A percentile compares a stretch with the other conserved stretches of the same genome.
phyloP scores from a whole-genome alignment of 139 green algal species.

The Diplosphaera chodatii region DNA sequence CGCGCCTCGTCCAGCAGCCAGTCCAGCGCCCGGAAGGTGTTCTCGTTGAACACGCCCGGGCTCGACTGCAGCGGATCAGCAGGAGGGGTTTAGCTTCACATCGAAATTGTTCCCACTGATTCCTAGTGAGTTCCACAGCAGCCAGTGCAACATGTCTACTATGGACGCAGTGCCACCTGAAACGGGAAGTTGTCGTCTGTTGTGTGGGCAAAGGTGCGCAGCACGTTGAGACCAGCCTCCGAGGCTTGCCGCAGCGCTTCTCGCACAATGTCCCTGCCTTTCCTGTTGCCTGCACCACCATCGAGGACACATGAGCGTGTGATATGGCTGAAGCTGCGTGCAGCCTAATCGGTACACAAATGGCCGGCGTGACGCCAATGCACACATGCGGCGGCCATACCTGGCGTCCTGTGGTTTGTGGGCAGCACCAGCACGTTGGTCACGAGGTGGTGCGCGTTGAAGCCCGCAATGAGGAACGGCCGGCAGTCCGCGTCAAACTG shows the following conservation, averaged over 20 bases:
- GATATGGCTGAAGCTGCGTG: no score
- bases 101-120: no score
- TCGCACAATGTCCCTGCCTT: slow-evolving; percentile 20
- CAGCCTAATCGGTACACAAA: no score
- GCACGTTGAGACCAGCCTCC: slow-evolving; percentile 38
- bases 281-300: slow-evolving; percentile 16
- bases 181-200: slow-evolving; percentile 45
- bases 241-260: slow-evolving; percentile 27
- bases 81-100: no score
- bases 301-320: no score
- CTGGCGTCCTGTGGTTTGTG: slow-evolving; percentile 14
- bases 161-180: no score
- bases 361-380: no score
- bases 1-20: slow-evolving; percentile 47
- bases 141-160: no score
- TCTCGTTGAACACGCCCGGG: slow-evolving; percentile 50
- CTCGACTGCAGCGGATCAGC: slow-evolving; percentile 24
- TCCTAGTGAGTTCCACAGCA: no score
- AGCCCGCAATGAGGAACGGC: slow-evolving; percentile 49
- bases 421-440: slow-evolving; percentile 17
- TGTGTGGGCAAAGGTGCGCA: slow-evolving; percentile 61
- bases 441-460: slow-evolving; percentile 49
- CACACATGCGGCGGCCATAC: no score
- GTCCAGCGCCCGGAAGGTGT: slow-evolving; percentile 49
- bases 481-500: slow-evolving; percentile 51